These are phyloP conservation scores for Diplodia seriata DNA, from an alignment of 2,329 filamentous ascomycete species.

Conservation along the genomic window DNA sequence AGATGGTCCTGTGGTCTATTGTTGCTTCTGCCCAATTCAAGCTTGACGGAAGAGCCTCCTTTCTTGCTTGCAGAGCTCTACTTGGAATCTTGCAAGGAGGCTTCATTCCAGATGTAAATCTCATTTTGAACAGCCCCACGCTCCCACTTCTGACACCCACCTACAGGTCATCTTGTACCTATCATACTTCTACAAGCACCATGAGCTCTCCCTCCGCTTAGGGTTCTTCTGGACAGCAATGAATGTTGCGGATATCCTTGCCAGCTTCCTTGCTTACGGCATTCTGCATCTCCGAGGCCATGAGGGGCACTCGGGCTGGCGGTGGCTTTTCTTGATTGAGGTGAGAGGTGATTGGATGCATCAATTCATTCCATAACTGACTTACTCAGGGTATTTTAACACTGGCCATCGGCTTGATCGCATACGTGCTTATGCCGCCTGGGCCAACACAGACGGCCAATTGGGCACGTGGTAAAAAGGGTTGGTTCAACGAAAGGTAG, in stretches of 20 bases:
- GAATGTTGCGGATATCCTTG: constrained; percentile 44
- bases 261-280: constrained; percentile 46
- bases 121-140: no score
- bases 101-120: constrained; percentile 52
- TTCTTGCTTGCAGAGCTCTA: constrained; percentile 53
- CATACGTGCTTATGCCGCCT: constrained; percentile 38
- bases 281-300: constrained; percentile 30
- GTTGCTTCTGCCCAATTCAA: constrained; percentile 51
- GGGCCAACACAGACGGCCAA: constrained; percentile 41
- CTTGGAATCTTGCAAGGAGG: constrained; percentile 59
- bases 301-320: constrained; percentile 25
- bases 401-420: constrained; percentile 35
- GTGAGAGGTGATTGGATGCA: background rate
- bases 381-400: constrained; percentile 36
- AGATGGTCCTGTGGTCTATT: constrained; percentile 53
- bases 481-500: constrained; percentile 37
- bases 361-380: background rate
- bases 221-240: constrained; percentile 52
- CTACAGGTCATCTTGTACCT: constrained; percentile 41
- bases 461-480: constrained; percentile 45
- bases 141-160: background rate
- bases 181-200: constrained; percentile 50
- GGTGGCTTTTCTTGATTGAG: constrained; percentile 26
- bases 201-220: constrained; percentile 51
- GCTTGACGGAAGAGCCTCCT: constrained; percentile 48